These are phyloP conservation scores for Pontederia crassipes DNA, from an alignment of 176 grass and related monocot genomes.

Conservation along the genomic window DNA sequence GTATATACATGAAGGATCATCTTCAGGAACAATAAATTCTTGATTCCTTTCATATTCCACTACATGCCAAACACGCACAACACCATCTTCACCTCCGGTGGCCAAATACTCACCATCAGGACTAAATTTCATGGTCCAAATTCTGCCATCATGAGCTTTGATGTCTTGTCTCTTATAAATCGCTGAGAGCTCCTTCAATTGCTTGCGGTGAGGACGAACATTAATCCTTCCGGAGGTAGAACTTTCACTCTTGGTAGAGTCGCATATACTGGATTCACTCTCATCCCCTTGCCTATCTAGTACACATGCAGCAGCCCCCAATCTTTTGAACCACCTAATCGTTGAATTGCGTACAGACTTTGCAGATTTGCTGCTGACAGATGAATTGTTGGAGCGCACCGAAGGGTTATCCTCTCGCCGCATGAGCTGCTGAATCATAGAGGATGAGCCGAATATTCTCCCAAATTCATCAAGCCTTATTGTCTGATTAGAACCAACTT, in stretches of 20 bases:
- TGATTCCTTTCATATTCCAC: conserved; percentile 34
- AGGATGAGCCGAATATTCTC: conserved; percentile 44
- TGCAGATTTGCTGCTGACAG: conserved; percentile 6
- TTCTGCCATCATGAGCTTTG: conserved; percentile 73
- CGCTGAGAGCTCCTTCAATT: conserved; percentile 64
- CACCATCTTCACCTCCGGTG: conserved; percentile 67
- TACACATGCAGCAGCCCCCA: conserved; percentile 35
- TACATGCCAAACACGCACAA: conserved; percentile 68
- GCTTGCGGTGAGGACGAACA: conserved; percentile 45
- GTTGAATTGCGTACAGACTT: conserved; percentile 24
- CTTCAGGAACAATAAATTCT: conserved; percentile 30
- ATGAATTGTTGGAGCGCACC: too few relatives aligned
- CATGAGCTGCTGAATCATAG: conserved; percentile 63
- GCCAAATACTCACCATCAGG: conserved; percentile 73
- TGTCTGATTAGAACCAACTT: conserved; percentile 47
- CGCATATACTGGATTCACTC: conserved; percentile 33
- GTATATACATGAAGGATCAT: conserved; percentile 73
- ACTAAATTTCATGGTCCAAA: conserved; percentile 83
- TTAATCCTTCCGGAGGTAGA: conserved; percentile 42
- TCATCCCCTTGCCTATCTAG: conserved; percentile 36
- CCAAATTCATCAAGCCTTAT: conserved; percentile 49
- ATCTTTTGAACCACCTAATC: conserved; percentile 53
- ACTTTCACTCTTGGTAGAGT: conserved; percentile 25
- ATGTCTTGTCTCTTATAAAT: conserved; percentile 68
- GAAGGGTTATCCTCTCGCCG: conserved; percentile 34